Percentiles rank a stretch among this genome's conserved stretches.
phyloP scores from a whole-genome alignment of 176 grass and related monocot genomes.

The Rhynchospora tenuis region DNA sequence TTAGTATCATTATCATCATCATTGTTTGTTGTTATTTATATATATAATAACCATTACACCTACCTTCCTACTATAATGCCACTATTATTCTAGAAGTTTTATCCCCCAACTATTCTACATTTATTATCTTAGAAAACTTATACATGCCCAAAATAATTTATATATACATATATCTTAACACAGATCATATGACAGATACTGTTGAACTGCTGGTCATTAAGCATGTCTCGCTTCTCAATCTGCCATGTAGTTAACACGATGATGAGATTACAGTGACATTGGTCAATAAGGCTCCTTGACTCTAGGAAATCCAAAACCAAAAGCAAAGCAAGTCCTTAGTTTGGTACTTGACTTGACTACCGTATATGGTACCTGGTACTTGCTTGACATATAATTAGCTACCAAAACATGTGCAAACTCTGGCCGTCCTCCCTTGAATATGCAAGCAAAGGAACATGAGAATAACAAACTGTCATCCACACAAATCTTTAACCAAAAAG shows the following conservation, averaged over 20 bases:
- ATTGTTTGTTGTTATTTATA: no score
- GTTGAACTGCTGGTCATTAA: no score
- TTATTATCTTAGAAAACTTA: no score
- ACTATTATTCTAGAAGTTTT: no score
- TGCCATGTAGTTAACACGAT: not conserved
- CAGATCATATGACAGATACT: no score
- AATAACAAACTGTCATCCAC: not conserved
- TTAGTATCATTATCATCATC: no score
- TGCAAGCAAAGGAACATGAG: not conserved
- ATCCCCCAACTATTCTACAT: no score
- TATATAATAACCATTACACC: no score
- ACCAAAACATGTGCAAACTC: not conserved
- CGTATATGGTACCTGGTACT: not conserved
- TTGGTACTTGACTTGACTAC: constrained; percentile 10
- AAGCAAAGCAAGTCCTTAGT: not conserved
- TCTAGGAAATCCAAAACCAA: not conserved
- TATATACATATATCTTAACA: no score
- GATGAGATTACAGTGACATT: not conserved
- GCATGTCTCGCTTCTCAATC: not conserved
- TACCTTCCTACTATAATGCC: no score
- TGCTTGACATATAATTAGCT: not conserved
- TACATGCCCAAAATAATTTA: no score
- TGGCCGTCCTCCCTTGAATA: not conserved
- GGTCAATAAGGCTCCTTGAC: not conserved
- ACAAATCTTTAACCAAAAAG: not conserved